A percentile compares a stretch with the other conserved stretches of the same genome.
Conservation (phyloP, 2,329 filamentous ascomycete genomes). For the Fusarium continuum region DNA sequence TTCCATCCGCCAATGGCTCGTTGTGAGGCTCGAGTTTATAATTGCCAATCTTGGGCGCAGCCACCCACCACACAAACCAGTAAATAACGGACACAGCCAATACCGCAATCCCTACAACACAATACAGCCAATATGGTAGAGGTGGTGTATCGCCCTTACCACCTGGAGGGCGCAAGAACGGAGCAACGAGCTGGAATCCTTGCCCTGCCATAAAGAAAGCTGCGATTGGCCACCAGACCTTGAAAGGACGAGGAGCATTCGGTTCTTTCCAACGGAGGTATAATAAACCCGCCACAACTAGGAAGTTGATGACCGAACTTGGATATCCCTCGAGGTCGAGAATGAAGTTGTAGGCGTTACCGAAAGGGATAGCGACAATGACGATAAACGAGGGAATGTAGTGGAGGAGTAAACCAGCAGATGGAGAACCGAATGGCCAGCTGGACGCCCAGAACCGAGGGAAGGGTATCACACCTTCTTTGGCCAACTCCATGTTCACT, state of each 20-base stretch:
- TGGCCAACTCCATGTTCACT: not conserved
- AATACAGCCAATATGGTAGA: not conserved
- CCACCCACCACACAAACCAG: not conserved
- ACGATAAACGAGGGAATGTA: not conserved
- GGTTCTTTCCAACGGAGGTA: not conserved
- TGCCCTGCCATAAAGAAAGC: not conserved
- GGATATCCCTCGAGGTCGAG: not conserved
- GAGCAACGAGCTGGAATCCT: not conserved
- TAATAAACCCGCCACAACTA: not conserved
- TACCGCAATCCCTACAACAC: not conserved
- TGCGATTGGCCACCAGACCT: not conserved
- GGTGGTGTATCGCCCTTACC: not conserved
- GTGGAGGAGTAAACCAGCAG: not conserved
- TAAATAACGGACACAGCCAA: not conserved
- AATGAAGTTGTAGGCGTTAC: not conserved
- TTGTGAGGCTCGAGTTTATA: not conserved
- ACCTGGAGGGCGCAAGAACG: not conserved
- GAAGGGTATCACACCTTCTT: not conserved
- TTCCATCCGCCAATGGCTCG: not conserved
- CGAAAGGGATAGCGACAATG: not conserved
- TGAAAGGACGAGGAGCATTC: not conserved
- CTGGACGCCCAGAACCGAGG: not conserved
- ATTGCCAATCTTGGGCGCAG: not conserved
- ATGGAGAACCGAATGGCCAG: not conserved
- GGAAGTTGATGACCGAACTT: not conserved